Evolutionary conservation across 108 stramenopile species (phyloP).

Genomic region (Aurantiochytrium sp.): DNA sequence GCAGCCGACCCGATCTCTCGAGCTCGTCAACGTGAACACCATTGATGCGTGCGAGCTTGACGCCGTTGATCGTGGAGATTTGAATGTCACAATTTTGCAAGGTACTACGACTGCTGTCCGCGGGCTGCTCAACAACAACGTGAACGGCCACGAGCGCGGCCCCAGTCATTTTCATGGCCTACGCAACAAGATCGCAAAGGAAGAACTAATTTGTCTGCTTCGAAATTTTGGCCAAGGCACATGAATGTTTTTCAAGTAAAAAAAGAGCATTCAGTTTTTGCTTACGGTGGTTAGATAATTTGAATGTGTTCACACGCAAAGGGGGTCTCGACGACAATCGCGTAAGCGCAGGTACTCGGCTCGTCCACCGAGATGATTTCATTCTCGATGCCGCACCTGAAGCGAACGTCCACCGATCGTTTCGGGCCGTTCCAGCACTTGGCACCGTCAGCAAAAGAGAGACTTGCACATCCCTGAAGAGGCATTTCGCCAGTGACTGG

Average conservation of each 20-base stretch:
- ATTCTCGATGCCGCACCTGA: constrained; percentile 36
- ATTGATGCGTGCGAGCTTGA: too few relatives aligned
- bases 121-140: too few relatives aligned
- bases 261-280: background rate
- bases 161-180: too few relatives aligned
- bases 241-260: background rate
- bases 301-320: constrained; percentile 26
- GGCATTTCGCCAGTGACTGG: background rate
- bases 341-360: constrained; percentile 46
- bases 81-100: too few relatives aligned
- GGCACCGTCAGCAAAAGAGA: constrained; percentile 26
- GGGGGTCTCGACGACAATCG: constrained; percentile 31
- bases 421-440: constrained; percentile 46
- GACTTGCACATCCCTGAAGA: background rate
- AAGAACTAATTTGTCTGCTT: too few relatives aligned
- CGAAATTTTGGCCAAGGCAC: background rate
- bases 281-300: background rate
- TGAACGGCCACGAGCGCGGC: too few relatives aligned
- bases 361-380: constrained; percentile 30
- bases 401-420: constrained; percentile 25
- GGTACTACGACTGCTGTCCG: too few relatives aligned
- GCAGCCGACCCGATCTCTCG: too few relatives aligned
- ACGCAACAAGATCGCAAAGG: too few relatives aligned
- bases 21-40: too few relatives aligned
- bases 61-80: too few relatives aligned